Percentiles rank a stretch among this genome's conserved stretches.
These are phyloP conservation scores for Mycosphaerelloides madeirae DNA, from an alignment of 2,329 filamentous ascomycete species.

Conservation along the genomic window DNA sequence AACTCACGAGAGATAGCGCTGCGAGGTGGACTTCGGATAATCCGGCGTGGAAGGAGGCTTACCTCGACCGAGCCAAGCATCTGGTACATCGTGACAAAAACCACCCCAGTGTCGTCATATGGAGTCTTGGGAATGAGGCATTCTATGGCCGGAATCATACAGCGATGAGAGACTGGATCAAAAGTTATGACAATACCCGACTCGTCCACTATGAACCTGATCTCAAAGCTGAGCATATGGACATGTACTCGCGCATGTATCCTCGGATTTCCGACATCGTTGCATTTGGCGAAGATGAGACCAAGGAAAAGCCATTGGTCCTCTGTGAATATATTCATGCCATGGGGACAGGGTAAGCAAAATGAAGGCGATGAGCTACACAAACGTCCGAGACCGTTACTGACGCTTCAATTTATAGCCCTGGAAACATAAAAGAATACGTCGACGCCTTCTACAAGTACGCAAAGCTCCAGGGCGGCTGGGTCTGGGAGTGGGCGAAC, in stretches of 20 bases:
- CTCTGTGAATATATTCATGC: constrained; percentile 56
- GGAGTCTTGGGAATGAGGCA: constrained; percentile 69
- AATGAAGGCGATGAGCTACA: no score
- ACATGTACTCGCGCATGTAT: constrained; percentile 68
- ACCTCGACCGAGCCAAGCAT: constrained; percentile 62
- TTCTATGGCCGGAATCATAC: constrained; percentile 66
- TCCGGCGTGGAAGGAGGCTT: constrained; percentile 57
- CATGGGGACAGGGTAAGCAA: constrained; percentile 77
- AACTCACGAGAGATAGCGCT: constrained; percentile 50
- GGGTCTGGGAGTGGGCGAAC: constrained; percentile 46
- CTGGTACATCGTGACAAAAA: constrained; percentile 66
- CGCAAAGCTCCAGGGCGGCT: constrained; percentile 59
- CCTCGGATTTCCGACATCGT: constrained; percentile 50
- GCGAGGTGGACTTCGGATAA: constrained; percentile 60
- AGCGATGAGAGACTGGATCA: constrained; percentile 62
- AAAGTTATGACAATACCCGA: constrained; percentile 53
- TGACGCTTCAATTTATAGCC: no score
- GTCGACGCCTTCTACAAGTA: constrained; percentile 58
- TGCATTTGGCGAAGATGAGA: constrained; percentile 40
- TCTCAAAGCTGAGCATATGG: constrained; percentile 53
- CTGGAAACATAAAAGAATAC: constrained; percentile 65
- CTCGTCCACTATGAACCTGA: constrained; percentile 66
- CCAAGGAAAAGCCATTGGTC: constrained; percentile 50
- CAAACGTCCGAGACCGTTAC: no score
- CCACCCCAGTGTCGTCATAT: constrained; percentile 60